phyloP scores from a whole-genome alignment of 2,329 filamentous ascomycete species.

The Aspergillus viridinutans region DNA sequence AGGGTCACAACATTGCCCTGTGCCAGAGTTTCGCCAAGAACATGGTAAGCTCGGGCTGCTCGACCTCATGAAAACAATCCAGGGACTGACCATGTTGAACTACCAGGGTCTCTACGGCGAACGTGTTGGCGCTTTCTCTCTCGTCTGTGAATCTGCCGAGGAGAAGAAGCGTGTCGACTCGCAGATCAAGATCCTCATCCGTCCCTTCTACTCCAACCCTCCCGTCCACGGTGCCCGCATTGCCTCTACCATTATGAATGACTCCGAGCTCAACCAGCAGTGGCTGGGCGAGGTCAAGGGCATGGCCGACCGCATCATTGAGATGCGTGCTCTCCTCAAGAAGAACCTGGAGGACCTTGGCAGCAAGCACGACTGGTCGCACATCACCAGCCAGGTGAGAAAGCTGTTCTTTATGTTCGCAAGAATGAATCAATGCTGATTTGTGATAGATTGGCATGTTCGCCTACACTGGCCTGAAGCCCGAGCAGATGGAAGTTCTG shows the following conservation, averaged over 20 bases:
- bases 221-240: conserved; percentile 95
- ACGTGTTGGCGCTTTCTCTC: conserved; percentile 93
- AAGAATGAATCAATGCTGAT: conserved; percentile 1
- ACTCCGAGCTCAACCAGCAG: conserved; percentile 78
- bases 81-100: neutral
- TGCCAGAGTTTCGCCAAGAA: conserved; percentile 98
- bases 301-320: conserved; percentile 99
- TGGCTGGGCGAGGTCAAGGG: conserved; percentile 96
- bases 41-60: conserved; percentile 61
- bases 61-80: neutral
- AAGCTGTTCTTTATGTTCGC: neutral
- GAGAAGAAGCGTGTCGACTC: conserved; percentile 96
- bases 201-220: conserved; percentile 96
- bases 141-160: conserved; percentile 76
- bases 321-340: conserved; percentile 92
- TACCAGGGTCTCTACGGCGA: conserved; percentile 89
- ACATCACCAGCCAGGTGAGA: conserved; percentile 80
- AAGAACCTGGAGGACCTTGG: conserved; percentile 91
- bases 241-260: conserved; percentile 86
- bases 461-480: conserved; percentile 88
- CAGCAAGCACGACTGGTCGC: conserved; percentile 95
- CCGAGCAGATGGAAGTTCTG: conserved; percentile 86
- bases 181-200: conserved; percentile 96
- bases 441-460: conserved; percentile 85
- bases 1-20: conserved; percentile 84